Evolutionary conservation across 768 basidiomycete genomes (phyloP).

Genomic region (Guyanaporus albipodus): DNA sequence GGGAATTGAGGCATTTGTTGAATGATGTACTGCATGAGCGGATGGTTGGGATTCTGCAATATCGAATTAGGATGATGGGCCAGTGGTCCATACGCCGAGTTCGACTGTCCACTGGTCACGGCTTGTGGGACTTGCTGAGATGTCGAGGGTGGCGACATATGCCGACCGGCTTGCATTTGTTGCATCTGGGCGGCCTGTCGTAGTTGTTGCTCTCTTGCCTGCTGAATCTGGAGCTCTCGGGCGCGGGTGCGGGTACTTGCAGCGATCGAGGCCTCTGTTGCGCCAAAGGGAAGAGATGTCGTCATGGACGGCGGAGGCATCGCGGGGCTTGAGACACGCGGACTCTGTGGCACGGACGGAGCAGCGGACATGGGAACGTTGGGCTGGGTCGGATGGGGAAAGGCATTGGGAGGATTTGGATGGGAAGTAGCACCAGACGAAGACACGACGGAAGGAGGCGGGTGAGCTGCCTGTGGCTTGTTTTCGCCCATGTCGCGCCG

Average conservation of each 20-base stretch:
- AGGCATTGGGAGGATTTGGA: constrained; percentile 21
- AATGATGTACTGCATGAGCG: constrained; percentile 54
- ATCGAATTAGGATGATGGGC: constrained; percentile 44
- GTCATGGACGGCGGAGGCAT: constrained; percentile 27
- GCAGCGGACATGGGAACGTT: constrained; percentile 12
- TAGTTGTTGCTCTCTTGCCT: constrained; percentile 32
- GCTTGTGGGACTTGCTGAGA: constrained; percentile 21
- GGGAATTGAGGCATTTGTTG: constrained; percentile 51
- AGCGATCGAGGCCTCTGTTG: constrained; percentile 34
- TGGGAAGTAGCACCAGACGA: constrained; percentile 15
- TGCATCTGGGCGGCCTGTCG: constrained; percentile 33
- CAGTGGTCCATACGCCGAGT: constrained; percentile 25
- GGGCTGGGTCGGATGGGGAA: constrained; percentile 17
- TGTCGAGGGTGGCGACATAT: constrained; percentile 41
- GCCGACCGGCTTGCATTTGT: constrained; percentile 34
- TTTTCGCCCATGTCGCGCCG: constrained; percentile 67
- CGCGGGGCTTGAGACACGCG: constrained; percentile 32
- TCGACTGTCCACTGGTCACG: constrained; percentile 17
- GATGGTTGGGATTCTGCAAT: constrained; percentile 54
- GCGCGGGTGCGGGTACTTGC: constrained; percentile 32
- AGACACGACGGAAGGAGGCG: constrained; percentile 28
- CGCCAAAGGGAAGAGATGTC: constrained; percentile 30
- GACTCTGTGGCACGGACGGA: constrained; percentile 27
- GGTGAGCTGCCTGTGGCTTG: constrained; percentile 44
- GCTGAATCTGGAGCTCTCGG: constrained; percentile 35